These are phyloP conservation scores for Hordeum marinum DNA, from an alignment of 176 grass and related monocot genomes.

Conservation along the genomic window DNA sequence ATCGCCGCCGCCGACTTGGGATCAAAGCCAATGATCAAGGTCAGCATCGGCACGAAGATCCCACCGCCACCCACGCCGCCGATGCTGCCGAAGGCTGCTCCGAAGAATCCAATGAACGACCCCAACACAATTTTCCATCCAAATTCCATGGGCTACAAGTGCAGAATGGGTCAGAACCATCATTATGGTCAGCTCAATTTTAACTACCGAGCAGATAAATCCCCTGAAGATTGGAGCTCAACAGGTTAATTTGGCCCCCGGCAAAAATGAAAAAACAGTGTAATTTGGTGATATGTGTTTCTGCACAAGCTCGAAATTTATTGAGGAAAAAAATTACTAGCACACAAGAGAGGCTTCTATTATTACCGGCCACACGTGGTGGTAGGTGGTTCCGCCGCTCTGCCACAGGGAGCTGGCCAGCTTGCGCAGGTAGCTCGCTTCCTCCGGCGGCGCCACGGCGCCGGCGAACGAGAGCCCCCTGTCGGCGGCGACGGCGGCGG, in stretches of 20 bases:
- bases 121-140: constrained; percentile 51
- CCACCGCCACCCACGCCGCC: constrained; percentile 55
- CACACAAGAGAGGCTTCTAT: not conserved
- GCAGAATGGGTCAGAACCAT: not conserved
- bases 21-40: constrained; percentile 58
- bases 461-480: not conserved
- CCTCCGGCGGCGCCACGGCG: not conserved
- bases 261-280: too few species aligned
- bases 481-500: not conserved
- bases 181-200: not conserved
- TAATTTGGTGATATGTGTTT: too few species aligned
- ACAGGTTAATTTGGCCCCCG: too few species aligned
- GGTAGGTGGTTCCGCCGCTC: constrained; percentile 11
- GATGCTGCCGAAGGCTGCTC: constrained; percentile 56
- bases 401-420: not conserved
- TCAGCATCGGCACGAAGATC: constrained; percentile 64
- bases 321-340: not conserved
- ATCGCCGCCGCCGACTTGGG: constrained; percentile 50
- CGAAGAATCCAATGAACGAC: constrained; percentile 42
- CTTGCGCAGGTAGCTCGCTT: not conserved
- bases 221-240: not conserved
- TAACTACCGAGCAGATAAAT: not conserved
- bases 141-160: constrained; percentile 33
- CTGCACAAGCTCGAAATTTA: too few species aligned
- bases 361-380: constrained; percentile 16